Conservation (phyloP, 139 green algal species). For the Chlamydomonas applanata region DNA sequence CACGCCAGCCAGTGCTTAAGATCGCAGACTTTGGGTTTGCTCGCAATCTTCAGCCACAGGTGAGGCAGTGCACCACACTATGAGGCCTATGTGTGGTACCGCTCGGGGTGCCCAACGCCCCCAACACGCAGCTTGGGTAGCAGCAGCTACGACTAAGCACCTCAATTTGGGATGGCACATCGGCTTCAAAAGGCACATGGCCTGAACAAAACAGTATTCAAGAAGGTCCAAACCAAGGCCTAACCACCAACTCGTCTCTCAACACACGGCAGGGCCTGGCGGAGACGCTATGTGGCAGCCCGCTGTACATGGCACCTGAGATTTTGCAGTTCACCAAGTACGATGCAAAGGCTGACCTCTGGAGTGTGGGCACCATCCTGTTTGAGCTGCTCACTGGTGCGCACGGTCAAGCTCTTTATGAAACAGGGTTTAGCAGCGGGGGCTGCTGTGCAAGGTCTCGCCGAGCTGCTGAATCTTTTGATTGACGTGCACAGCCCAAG, state of each 20-base stretch:
- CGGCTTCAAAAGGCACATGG: too few species aligned
- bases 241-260: too few species aligned
- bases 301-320: constrained; percentile 99
- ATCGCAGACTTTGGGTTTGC: constrained; percentile 99
- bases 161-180: neutral
- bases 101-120: too few species aligned
- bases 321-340: constrained; percentile 76
- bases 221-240: too few species aligned
- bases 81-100: neutral
- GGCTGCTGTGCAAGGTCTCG: neutral
- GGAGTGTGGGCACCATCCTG: constrained; percentile 94
- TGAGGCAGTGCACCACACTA: neutral
- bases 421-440: too few species aligned
- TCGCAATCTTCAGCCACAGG: constrained; percentile 77
- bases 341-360: constrained; percentile 85
- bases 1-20: constrained; percentile 68
- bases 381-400: constrained; percentile 83
- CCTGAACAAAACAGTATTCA: too few species aligned
- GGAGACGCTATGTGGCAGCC: constrained; percentile 94
- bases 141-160: too few species aligned
- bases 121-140: too few species aligned
- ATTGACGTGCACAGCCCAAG: too few species aligned
- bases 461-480: too few species aligned
- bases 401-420: too few species aligned
- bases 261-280: constrained; percentile 64